Base-by-base conservation (phyloP, 2,329 filamentous ascomycete species). In the Colletotrichum neosansevieriae region DNA sequence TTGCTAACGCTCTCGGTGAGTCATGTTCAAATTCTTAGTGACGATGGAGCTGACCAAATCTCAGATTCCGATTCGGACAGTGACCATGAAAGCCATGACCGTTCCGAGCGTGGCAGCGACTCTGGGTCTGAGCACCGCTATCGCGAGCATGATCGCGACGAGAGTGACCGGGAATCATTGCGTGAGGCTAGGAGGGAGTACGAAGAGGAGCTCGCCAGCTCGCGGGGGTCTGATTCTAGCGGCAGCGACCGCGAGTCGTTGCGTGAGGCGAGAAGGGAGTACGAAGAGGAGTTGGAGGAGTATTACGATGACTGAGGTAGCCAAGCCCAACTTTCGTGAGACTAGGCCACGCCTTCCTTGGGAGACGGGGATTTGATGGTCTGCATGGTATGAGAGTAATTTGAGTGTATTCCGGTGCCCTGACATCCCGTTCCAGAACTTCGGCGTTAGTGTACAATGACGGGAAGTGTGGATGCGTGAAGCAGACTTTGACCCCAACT, bases 1-100 rank as follows among this genome's bases (percentile, higher is more conserved):
- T 90, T 64, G 84, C 83, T 12, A 81, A 89, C 73, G 85, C 85
- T 60, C 71, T 88, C 13, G 79, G 88, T 90, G 82, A 66, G 83
- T 80, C 9, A 1, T 13, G 24, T 11, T 6, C 12, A 0, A 7
- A n/a, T 29, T 17, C 0, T 3, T 11, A 19, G 17, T 1, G 2
- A 2, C 4, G 2, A 4, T 1, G 17, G 47, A 15, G 36, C 34
- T 21, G 1, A 34, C 21, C 2, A 2, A 3, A 15, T 9, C 6
- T 6, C 51, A 58, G 66, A 49, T 7, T 68, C 65, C 15, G 63
- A 54, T 11, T 67, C 63, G 1, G 58, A 61, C 11, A 51, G 49
- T 19, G 62, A 69, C 1, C 67, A 51, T n/a, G 61, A 50, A 6
- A 42, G 54, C 12, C 15, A 36, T 3, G 63, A 67, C n/a, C 49